phyloP scores from a whole-genome alignment of 192 early-diverging fungal genomes.

The Coemansia javaensis region DNA sequence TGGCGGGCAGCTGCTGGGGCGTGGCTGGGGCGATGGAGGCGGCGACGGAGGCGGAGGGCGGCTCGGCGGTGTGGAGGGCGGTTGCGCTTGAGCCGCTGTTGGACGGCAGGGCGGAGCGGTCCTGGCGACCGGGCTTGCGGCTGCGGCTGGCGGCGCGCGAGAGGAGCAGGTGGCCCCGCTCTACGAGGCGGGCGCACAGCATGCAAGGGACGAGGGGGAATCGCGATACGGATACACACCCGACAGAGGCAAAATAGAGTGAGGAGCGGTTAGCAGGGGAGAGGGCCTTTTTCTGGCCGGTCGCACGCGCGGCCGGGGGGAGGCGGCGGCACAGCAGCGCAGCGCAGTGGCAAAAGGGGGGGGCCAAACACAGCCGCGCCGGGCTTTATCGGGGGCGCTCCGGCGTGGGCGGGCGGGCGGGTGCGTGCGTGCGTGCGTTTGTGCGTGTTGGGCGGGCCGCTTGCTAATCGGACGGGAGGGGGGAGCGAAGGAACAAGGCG shows the following conservation, averaged over 20 bases:
- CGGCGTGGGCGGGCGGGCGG: no score
- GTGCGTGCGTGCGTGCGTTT: no score
- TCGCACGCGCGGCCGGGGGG: not conserved
- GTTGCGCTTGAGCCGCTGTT: constrained; percentile 40
- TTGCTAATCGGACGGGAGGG: constrained; percentile 10
- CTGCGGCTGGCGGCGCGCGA: constrained; percentile 43
- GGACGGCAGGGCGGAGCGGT: constrained; percentile 33
- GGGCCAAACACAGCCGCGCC: no score
- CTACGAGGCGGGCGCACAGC: constrained; percentile 41
- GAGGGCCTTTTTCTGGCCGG: no score
- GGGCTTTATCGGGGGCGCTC: constrained; percentile 7
- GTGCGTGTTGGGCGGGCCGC: constrained; percentile 7
- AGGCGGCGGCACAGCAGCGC: not conserved
- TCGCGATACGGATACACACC: no score
- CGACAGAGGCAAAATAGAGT: not conserved
- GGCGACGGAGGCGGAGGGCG: constrained; percentile 3
- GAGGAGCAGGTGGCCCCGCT: constrained; percentile 48
- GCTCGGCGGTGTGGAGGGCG: constrained; percentile 28
- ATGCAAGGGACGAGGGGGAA: constrained; percentile 28
- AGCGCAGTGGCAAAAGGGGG: no score
- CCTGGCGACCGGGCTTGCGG: constrained; percentile 35
- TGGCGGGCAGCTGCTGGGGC: no score
- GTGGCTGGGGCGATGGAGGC: no score
- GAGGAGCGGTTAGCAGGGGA: not conserved
- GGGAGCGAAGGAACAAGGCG: constrained; percentile 4